Conservation (phyloP, 331 rosid genomes). For the Acacia concinna region DNA sequence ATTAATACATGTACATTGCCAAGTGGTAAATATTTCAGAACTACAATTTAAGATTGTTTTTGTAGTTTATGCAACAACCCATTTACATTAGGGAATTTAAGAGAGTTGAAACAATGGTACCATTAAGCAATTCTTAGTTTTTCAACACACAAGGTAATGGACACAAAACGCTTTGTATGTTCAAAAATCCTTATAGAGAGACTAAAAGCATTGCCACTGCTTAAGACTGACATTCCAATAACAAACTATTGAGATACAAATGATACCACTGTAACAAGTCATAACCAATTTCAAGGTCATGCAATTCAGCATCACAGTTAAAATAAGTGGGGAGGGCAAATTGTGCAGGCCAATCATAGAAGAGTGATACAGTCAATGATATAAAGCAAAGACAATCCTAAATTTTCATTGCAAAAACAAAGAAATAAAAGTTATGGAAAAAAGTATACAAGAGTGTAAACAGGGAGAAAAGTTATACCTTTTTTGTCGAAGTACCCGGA, state of each 20-base stretch:
- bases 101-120: not conserved
- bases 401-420: slow-evolving; percentile 23
- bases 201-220: not conserved
- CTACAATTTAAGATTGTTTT: not conserved
- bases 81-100: not conserved
- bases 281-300: not conserved
- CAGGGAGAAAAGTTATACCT: slow-evolving; percentile 38
- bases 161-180: not conserved
- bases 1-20: not conserved
- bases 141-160: not conserved
- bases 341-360: not conserved
- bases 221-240: not conserved
- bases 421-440: slow-evolving; percentile 13
- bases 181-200: not conserved
- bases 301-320: not conserved
- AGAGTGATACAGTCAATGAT: slow-evolving; percentile 23
- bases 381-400: slow-evolving; percentile 25
- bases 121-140: not conserved
- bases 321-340: not conserved
- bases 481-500: slow-evolving; percentile 60
- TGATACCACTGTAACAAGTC: not conserved
- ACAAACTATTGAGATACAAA: not conserved
- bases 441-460: slow-evolving; percentile 1
- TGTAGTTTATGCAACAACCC: not conserved
- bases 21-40: not conserved